Evolutionary conservation across 306 rosid species (phyloP), one percentile per base, ranked within the genome.

Genomic region (Sicyos edulis): DNA sequence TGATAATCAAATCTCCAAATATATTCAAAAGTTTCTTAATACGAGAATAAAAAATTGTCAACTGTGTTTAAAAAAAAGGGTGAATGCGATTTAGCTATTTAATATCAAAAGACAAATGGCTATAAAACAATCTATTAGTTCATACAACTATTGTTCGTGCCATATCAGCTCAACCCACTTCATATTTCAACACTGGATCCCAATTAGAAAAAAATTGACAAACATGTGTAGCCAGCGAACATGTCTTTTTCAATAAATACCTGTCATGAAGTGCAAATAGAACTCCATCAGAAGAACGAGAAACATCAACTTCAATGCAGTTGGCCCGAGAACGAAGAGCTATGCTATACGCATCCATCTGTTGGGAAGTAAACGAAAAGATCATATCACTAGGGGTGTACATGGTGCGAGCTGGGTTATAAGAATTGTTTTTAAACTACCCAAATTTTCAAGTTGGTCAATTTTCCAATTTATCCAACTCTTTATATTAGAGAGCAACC

Each of bases 181-280:
- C 8, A 62, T 16, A 62, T n/a, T 16, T 32, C 20, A 34, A 62
- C 21, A 32, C 13, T 32, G 8, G 20, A 66, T 20, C 51, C 45
- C 16, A 19, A 65, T 65, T 65, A 37, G 22, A 34, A 37, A 15
- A 17, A 34, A 63, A 63, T 37, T 16, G 44, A 1, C 42, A 32
- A 11, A 20, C 59, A 32, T 32, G 37, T 32, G 37, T 32, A 32
- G 37, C 2, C 37, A 3, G 6, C 4, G 37, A 32, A 32, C 37
- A 32, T 32, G 37, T 32, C 0, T 32, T 32, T 3, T 32, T 32
- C 37, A 32, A 32, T 32, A 32, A 59, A 54, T 53, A 91, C 97
- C 96, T 89, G 66, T 92, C 97, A 74, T 92, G 97, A 22, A 89
- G 89, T n/a, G 97, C 95, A 51, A 92, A 85, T 80, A 92, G 72